phyloP scores from a whole-genome alignment of 306 rosid species.

The Erythrophleum fordii region DNA sequence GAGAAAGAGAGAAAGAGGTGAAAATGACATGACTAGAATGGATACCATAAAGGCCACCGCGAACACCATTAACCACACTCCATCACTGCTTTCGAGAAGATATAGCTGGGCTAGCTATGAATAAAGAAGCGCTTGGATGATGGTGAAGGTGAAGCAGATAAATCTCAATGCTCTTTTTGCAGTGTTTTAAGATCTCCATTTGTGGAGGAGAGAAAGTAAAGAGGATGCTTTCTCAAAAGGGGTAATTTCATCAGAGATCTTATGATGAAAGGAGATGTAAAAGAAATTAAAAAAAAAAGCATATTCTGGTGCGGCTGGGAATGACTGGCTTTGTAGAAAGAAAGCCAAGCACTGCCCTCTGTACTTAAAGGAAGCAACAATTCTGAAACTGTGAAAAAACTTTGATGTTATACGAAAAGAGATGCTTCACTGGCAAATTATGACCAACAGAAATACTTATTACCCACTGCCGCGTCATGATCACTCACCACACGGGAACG shows the following conservation, averaged over 20 bases:
- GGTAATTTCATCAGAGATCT: constrained; percentile 45
- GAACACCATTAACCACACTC: constrained; percentile 45
- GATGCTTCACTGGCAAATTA: constrained; percentile 54
- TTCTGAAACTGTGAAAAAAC: constrained; percentile 47
- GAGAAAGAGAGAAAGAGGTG: constrained; percentile 42
- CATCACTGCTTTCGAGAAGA: constrained; percentile 32
- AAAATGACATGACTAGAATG: constrained; percentile 89
- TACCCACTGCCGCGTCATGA: constrained; percentile 26
- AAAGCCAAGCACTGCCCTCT: constrained; percentile 49
- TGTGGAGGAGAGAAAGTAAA: constrained; percentile 29
- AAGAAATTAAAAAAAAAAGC: background rate
- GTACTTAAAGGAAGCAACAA: constrained; percentile 48
- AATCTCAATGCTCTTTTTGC: constrained; percentile 40
- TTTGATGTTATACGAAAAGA: constrained; percentile 34
- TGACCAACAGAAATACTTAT: constrained; percentile 47
- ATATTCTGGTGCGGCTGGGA: constrained; percentile 36
- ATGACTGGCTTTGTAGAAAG: constrained; percentile 47
- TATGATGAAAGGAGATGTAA: constrained; percentile 38
- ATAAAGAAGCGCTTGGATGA: constrained; percentile 30
- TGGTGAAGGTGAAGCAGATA: background rate
- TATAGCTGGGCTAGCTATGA: constrained; percentile 16
- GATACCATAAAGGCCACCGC: constrained; percentile 66
- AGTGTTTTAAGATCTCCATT: constrained; percentile 33
- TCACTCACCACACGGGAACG: constrained; percentile 25
- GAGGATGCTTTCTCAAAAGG: constrained; percentile 53